phyloP scores from a whole-genome alignment of 306 rosid genomes.

The Ochetophila trinervis region DNA sequence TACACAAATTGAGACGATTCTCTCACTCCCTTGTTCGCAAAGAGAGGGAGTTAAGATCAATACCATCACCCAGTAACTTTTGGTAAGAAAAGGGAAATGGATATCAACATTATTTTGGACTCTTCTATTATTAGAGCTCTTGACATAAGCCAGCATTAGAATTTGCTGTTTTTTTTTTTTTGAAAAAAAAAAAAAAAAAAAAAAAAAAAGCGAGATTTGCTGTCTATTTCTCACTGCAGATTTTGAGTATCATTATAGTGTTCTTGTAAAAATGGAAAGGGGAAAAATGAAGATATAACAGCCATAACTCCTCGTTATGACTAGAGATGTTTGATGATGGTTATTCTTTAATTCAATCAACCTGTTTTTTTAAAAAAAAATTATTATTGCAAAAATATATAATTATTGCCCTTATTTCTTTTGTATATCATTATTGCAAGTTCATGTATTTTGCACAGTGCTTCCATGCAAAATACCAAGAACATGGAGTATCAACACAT shows the following conservation, averaged over 20 bases:
- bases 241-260: slow-evolving; percentile 5
- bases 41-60: slow-evolving; percentile 17
- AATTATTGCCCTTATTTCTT: no score
- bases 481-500: no score
- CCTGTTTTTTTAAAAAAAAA: no score
- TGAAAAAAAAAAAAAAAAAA: no score
- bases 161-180: slow-evolving; percentile 20
- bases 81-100: slow-evolving; percentile 28
- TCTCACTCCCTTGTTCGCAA: slow-evolving; percentile 21
- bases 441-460: no score
- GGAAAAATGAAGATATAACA: background rate
- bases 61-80: slow-evolving; percentile 46
- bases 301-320: background rate
- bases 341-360: background rate
- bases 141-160: slow-evolving; percentile 6
- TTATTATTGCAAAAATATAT: no score
- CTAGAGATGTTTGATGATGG: background rate
- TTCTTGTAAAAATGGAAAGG: slow-evolving; percentile 3
- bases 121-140: slow-evolving; percentile 3
- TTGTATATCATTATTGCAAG: no score
- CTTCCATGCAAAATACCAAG: no score
- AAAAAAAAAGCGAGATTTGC: slow-evolving; percentile 18
- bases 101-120: background rate
- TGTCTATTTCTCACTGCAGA: slow-evolving; percentile 12
- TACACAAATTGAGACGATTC: slow-evolving; percentile 55